These are phyloP conservation scores for Oleoguttula mirabilis DNA, from an alignment of 495 filamentous ascomycete species.

Conservation along the genomic window DNA sequence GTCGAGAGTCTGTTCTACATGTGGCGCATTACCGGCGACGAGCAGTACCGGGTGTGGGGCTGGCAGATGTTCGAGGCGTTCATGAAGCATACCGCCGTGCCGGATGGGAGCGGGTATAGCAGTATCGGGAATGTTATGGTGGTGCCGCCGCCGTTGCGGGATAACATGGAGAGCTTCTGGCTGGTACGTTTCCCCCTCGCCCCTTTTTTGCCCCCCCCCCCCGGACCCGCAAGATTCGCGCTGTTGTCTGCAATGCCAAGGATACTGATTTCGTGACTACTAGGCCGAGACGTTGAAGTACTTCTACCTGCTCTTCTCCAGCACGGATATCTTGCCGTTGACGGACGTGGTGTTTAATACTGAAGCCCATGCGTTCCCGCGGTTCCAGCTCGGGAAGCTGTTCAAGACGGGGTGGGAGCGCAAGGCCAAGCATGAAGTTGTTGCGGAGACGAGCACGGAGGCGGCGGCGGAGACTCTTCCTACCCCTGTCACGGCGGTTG, in stretches of 20 bases:
- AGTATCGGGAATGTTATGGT: constrained; percentile 60
- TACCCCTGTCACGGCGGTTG: no score
- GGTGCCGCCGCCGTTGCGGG: constrained; percentile 25
- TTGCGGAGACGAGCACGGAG: no score
- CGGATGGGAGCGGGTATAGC: constrained; percentile 62
- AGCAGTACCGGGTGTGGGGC: constrained; percentile 86
- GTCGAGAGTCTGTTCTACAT: constrained; percentile 94
- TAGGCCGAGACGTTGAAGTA: constrained; percentile 96
- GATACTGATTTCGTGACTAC: constrained; percentile 2
- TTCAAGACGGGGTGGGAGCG: constrained; percentile 84
- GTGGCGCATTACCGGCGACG: constrained; percentile 94
- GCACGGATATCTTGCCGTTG: constrained; percentile 68
- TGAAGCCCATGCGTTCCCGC: constrained; percentile 82
- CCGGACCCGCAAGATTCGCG: no score
- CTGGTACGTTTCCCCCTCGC: constrained; percentile 48
- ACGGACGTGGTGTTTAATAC: constrained; percentile 87
- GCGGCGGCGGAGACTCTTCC: no score
- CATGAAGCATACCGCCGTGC: constrained; percentile 64
- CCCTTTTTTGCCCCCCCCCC: no score
- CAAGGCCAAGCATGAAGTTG: no score
- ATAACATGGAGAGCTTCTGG: constrained; percentile 41
- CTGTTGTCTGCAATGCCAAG: no score
- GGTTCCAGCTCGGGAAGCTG: constrained; percentile 65
- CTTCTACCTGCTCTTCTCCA: constrained; percentile 87
- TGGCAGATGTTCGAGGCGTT: constrained; percentile 98